Base-by-base conservation (phyloP, 140 eudicot genomes). In the Stevia rebaudiana region DNA sequence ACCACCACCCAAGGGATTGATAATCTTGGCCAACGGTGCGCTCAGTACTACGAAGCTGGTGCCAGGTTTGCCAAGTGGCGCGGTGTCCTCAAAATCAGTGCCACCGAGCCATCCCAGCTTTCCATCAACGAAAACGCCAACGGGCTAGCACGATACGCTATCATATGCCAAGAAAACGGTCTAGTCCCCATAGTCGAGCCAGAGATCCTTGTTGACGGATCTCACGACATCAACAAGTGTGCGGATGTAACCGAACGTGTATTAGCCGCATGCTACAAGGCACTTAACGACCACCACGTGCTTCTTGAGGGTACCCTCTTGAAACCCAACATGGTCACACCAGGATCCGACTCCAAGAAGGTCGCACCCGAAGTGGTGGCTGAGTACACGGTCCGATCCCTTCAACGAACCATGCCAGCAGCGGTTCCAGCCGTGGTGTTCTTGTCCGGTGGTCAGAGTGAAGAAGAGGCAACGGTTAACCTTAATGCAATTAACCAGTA, bases 241-340 rank as follows among this genome's bases (percentile, higher is more conserved):
- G 86, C 90, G n/a, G 86, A 80, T 62, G 86, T 74, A 5, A 76
- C 86, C 6, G 90, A 84, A 16, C 83, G 80, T 0, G 88, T 85
- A 13, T 68, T 85, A 1, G 94, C 94, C 1, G 94, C 86, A n/a
- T 73, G 79, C 64, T 85, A 85, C 86, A 85, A 85, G 81, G 94
- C 94, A 24, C 83, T 85, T 6, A 82, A 85, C 21, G 94, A 85
- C 78, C 94, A 85, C 74, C 82, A 84, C 2, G 94, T 87, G 15
- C 92, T 87, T 40, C 85, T 87, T 0, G 95, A 87, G 68, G 95
- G 95, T 5, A 84, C 94, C 23, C 72, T 87, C 4, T 76, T 87
- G 82, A 87, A 87, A 73, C 95, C 95, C 42, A 87, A 87, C 76
- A 87, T 87, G 95, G 95, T 87, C 8, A 87, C 95, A 18, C 95